phyloP scores from a whole-genome alignment of 2,329 filamentous ascomycete species.

The Monosporascus sp. region DNA sequence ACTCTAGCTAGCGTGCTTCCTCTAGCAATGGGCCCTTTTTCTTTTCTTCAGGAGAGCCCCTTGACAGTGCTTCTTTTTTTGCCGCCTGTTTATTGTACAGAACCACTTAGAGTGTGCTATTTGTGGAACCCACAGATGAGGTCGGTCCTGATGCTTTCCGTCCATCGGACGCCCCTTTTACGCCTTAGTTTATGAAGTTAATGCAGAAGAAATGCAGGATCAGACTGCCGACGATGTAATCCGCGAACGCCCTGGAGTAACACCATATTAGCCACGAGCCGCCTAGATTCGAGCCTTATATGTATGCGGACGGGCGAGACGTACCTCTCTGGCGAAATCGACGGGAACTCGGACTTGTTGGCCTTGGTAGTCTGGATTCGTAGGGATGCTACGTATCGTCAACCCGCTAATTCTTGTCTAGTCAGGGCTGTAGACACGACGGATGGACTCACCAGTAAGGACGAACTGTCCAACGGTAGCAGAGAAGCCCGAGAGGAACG shows the following conservation, averaged over 20 bases:
- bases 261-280: conserved; percentile 1
- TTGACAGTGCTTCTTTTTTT: too few species aligned
- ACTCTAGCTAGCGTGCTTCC: too few species aligned
- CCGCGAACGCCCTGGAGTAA: conserved; percentile 74
- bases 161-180: background rate
- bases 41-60: too few species aligned
- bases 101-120: too few species aligned
- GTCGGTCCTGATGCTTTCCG: too few species aligned
- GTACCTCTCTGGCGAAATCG: conserved; percentile 75
- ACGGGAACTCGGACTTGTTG: conserved; percentile 72
- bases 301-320: conserved; percentile 8
- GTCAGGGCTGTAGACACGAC: background rate
- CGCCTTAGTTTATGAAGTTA: conserved; percentile 92
- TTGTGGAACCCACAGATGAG: too few species aligned
- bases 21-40: too few species aligned
- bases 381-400: conserved; percentile 51
- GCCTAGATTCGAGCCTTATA: background rate
- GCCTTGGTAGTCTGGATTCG: conserved; percentile 86
- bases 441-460: conserved; percentile 65
- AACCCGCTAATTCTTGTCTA: conserved; percentile 5
- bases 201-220: conserved; percentile 98
- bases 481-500: conserved; percentile 91
- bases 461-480: conserved; percentile 97
- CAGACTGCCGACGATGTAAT: conserved; percentile 90
- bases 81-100: too few species aligned